These are phyloP conservation scores for Boletus barrowsii DNA, from an alignment of 768 basidiomycete genomes.

Conservation along the genomic window DNA sequence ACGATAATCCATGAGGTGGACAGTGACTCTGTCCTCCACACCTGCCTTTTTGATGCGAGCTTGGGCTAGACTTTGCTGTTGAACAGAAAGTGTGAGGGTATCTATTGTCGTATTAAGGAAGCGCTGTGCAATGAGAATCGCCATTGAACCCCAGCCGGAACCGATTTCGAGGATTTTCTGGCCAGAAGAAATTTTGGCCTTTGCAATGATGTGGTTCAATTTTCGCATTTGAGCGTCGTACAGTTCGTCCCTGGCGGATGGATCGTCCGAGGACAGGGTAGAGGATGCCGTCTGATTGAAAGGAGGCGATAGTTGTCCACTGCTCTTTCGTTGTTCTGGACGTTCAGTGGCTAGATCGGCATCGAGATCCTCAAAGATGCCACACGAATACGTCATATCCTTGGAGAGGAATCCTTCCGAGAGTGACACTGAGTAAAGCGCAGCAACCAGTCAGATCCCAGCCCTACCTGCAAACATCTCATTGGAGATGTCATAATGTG, in stretches of 20 bases:
- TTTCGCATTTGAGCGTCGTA: not conserved
- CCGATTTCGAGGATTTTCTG: not conserved
- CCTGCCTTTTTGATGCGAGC: not conserved
- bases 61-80: not conserved
- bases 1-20: constrained; percentile 1
- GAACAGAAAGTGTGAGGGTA: not conserved
- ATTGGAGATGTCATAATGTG: not conserved
- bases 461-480: not conserved
- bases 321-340: not conserved
- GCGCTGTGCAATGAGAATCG: not conserved
- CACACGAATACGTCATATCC: constrained; percentile 1
- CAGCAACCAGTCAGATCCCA: not conserved
- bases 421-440: not conserved
- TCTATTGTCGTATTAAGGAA: not conserved
- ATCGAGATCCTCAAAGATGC: not conserved
- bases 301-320: not conserved
- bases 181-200: not conserved
- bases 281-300: too few relatives aligned
- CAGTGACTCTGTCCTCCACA: not conserved
- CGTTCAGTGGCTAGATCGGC: not conserved
- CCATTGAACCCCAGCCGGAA: not conserved
- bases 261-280: not conserved
- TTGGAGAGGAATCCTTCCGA: not conserved
- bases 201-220: not conserved
- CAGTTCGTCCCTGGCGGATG: not conserved